Percentiles rank a stretch among this genome's conserved stretches.
Evolutionary conservation across 2,329 filamentous ascomycete genomes (phyloP).

Genomic region (Penicillium crustosum): DNA sequence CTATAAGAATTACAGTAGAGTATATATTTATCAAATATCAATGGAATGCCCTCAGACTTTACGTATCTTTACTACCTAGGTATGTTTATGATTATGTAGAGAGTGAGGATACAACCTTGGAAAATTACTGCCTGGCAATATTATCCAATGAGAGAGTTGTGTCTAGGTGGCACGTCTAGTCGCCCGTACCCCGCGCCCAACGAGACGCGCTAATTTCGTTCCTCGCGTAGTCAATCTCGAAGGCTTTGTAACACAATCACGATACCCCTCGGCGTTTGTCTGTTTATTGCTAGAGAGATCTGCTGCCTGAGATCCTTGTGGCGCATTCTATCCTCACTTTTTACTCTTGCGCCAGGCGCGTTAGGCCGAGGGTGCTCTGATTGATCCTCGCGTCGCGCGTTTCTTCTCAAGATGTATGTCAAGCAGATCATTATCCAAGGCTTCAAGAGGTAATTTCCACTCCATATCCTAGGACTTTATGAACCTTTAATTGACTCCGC

Average conservation of each 20-base stretch:
- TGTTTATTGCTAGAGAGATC: constrained; percentile 4
- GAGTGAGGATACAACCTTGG: too few relatives aligned
- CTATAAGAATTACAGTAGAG: too few relatives aligned
- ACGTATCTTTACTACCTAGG: too few relatives aligned
- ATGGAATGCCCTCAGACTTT: too few relatives aligned
- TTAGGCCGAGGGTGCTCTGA: constrained; percentile 31
- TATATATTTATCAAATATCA: too few relatives aligned
- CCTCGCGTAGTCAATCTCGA: constrained; percentile 17
- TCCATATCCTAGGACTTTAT: neutral
- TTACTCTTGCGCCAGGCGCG: constrained; percentile 20
- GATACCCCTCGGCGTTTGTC: constrained; percentile 2
- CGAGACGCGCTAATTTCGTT: constrained; percentile 27
- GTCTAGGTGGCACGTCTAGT: too few relatives aligned
- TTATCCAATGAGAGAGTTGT: too few relatives aligned
- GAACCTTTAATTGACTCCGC: neutral
- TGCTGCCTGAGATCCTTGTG: neutral
- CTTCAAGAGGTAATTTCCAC: constrained; percentile 80
- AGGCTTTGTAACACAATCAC: constrained; percentile 15
- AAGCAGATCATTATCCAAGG: constrained; percentile 99
- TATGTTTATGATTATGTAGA: too few relatives aligned
- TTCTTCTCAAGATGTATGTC: constrained; percentile 75
- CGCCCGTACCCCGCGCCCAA: constrained; percentile 31
- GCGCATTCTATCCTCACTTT: neutral
- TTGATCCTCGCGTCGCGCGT: constrained; percentile 32
- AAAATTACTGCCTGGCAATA: too few relatives aligned